Evolutionary conservation across 352 stramenopile species (phyloP), one percentile per base, ranked within the genome.

Genomic region (Elongisporangium undulatum): DNA sequence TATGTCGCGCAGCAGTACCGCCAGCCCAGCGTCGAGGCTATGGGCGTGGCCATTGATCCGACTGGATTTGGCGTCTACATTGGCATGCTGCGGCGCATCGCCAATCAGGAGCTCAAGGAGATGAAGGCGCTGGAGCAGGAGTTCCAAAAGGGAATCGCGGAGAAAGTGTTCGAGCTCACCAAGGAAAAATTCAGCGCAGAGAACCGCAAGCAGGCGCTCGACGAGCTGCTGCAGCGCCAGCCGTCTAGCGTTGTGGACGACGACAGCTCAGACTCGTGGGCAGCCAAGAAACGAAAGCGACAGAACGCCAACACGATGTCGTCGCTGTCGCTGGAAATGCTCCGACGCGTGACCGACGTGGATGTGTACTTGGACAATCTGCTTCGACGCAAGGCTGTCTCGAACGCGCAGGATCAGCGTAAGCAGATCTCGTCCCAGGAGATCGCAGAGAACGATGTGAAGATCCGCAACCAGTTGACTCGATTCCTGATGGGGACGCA

Each of bases 101-200:
- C 75, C 13, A 89, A 89, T 56, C 72, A 90, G 5, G 86, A 95
- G 60, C 79, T 82, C 61, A 90, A 89, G 41, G 82, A 95, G 62
- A 77, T 95, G 41, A 89, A 91, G 58, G 71, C 71, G 22, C 61
- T 95, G 3, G 82, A 95, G 52, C 71, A 89, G 17, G 83, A 95
- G 45, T 93, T 95, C 67, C 79, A 92, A 59, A 77, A 81, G 12
- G 83, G 79, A 50, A 84, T 95, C 39, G 82, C 83, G 0, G 78
- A 89, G 56, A 82, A 82, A 29, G 81, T 93, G 16, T 95, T 95
- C 64, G 76, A 90, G 53, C 62, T 95, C 4, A 89, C 85, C 4
- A 91, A 95, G 61, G 77, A 91, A 26, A 92, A 93, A 49, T 95
- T 94, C 61, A 92, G 81, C 55, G 68, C 80, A 24, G 84, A 90